A percentile compares a stretch with the other conserved stretches of the same genome.
These are phyloP conservation scores for Suillus sp. DNA, from an alignment of 768 basidiomycete species.

Conservation along the genomic window DNA sequence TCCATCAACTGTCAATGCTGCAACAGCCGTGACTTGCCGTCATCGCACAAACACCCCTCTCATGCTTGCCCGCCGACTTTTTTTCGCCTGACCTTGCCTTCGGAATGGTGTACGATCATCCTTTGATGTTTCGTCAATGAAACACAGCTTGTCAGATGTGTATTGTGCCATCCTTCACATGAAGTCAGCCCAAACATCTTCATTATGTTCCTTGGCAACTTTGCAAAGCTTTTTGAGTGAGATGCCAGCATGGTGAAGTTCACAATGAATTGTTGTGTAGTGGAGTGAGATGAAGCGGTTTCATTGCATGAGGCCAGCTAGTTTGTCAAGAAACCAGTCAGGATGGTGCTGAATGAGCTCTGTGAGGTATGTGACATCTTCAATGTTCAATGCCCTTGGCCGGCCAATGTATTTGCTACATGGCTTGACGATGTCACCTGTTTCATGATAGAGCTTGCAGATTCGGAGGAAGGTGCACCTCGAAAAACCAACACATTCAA, in stretches of 20 bases:
- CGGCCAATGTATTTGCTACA: neutral
- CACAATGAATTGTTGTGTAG: conserved; percentile 34
- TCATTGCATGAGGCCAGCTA: conserved; percentile 15
- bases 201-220: conserved; percentile 36
- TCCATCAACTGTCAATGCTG: conserved; percentile 34
- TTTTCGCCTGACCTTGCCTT: conserved; percentile 24
- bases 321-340: conserved; percentile 39
- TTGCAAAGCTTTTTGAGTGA: conserved; percentile 34
- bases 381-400: neutral
- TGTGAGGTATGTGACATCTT: conserved; percentile 30
- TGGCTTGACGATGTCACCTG: conserved; percentile 18
- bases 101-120: conserved; percentile 28
- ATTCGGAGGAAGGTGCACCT: conserved; percentile 26
- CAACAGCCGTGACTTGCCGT: conserved; percentile 26
- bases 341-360: conserved; percentile 25
- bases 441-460: conserved; percentile 16
- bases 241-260: conserved; percentile 30
- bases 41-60: conserved; percentile 35
- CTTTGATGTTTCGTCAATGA: conserved; percentile 39
- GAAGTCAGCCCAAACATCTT: conserved; percentile 27
- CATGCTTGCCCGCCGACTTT: conserved; percentile 26
- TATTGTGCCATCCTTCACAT: conserved; percentile 32
- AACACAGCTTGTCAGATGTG: conserved; percentile 34
- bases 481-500: conserved; percentile 25
- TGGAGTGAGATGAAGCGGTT: conserved; percentile 35